phyloP scores from a whole-genome alignment of 2,329 filamentous ascomycete species.

The Chrysoporthe cubensis region DNA sequence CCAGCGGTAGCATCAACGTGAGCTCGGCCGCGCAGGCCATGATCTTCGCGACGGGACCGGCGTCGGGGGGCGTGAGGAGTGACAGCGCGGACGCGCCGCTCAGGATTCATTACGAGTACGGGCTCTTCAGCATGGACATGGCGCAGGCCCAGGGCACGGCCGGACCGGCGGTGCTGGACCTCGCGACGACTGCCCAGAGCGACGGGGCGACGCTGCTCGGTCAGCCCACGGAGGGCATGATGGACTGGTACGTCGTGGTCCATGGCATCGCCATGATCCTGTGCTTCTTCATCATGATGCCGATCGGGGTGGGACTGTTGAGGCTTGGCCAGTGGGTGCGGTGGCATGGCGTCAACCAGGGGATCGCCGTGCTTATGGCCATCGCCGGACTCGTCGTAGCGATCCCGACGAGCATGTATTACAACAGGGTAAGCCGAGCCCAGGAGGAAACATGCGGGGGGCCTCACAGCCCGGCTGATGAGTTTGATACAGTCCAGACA shows the following conservation, averaged over 20 bases:
- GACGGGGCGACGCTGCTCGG: slow-evolving; percentile 41
- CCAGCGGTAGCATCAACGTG: slow-evolving; percentile 52
- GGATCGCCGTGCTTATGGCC: slow-evolving; percentile 51
- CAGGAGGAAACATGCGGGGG: neutral
- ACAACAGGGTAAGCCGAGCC: slow-evolving; percentile 55
- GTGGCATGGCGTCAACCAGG: slow-evolving; percentile 60
- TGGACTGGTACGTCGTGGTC: slow-evolving; percentile 46
- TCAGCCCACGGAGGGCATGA: slow-evolving; percentile 33
- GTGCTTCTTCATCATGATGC: slow-evolving; percentile 58
- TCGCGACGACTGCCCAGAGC: slow-evolving; percentile 39
- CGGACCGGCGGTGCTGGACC: slow-evolving; percentile 46
- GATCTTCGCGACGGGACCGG: slow-evolving; percentile 60
- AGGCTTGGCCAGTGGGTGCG: slow-evolving; percentile 54
- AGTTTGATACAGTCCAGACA: slow-evolving; percentile 48
- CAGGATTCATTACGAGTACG: slow-evolving; percentile 57
- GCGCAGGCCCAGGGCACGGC: slow-evolving; percentile 51
- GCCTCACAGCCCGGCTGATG: neutral
- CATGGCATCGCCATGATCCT: slow-evolving; percentile 60
- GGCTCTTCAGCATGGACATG: slow-evolving; percentile 61
- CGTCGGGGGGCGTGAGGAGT: slow-evolving; percentile 44
- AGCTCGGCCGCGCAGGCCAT: slow-evolving; percentile 50
- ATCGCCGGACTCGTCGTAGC: slow-evolving; percentile 57
- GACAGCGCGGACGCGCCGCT: slow-evolving; percentile 49
- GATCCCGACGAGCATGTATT: slow-evolving; percentile 54
- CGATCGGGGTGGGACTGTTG: slow-evolving; percentile 58